phyloP scores from a whole-genome alignment of 208 protist genomes.

The Acanthamoeba culbertsoni region DNA sequence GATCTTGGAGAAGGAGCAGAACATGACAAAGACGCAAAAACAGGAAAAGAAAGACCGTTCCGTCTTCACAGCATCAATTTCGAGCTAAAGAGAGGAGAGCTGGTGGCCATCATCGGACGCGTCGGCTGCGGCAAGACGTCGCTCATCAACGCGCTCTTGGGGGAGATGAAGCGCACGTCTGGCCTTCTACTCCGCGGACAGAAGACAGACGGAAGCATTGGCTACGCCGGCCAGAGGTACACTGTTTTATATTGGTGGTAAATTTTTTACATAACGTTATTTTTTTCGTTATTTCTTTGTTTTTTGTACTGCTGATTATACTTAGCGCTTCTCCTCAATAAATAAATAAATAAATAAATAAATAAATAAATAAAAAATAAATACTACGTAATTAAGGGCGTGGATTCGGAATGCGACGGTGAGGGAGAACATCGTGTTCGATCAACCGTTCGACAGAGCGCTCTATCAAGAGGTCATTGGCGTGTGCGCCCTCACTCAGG shows the following conservation, averaged over 20 bases:
- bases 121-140: conserved; percentile 72
- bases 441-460: conserved; percentile 62
- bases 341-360: too few species aligned
- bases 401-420: conserved; percentile 91
- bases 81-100: background rate
- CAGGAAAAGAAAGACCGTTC: background rate
- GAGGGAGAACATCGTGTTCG: conserved; percentile 92
- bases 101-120: conserved; percentile 69
- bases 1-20: too few species aligned
- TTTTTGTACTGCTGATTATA: too few species aligned
- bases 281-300: too few species aligned
- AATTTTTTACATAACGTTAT: too few species aligned
- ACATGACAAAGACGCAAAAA: background rate
- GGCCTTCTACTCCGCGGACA: background rate
- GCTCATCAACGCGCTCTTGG: conserved; percentile 58
- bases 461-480: conserved; percentile 80
- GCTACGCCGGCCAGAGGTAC: background rate
- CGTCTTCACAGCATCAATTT: background rate
- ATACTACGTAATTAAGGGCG: conserved; percentile 66
- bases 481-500: conserved; percentile 78
- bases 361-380: too few species aligned
- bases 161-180: conserved; percentile 56
- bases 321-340: background rate
- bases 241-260: too few species aligned
- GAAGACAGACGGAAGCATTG: background rate